A percentile compares a stretch with the other conserved stretches of the same genome.
Conservation (phyloP, 192 early-diverging fungal species). For the Mortierella hygrophila region DNA sequence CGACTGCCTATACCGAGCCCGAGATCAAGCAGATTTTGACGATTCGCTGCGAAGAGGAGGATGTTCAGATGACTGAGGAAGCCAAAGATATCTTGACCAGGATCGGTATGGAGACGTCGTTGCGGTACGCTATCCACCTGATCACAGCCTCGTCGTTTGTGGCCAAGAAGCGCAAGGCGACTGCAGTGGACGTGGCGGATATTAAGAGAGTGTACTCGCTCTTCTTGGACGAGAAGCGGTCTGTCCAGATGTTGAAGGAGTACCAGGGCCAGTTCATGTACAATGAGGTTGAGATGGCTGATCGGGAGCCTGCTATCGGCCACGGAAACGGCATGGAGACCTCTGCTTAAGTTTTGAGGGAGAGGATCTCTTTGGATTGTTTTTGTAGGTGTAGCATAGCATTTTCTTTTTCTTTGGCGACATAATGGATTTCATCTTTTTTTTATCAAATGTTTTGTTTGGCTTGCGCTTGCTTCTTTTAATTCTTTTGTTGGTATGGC, state of each 20-base stretch:
- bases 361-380: not conserved
- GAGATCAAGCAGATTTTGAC: conserved; percentile 91
- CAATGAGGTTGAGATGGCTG: conserved; percentile 69
- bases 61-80: conserved; percentile 91
- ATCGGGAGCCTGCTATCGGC: conserved; percentile 50
- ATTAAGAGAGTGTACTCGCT: conserved; percentile 94
- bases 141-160: conserved; percentile 96
- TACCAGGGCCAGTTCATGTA: conserved; percentile 97
- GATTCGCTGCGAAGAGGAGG: conserved; percentile 95
- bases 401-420: not conserved
- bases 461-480: not conserved
- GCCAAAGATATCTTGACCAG: conserved; percentile 87
- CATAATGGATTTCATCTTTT: not conserved
- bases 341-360: not conserved
- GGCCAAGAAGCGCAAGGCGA: conserved; percentile 90
- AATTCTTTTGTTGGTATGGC: not conserved
- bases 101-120: conserved; percentile 92
- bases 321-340: conserved; percentile 19
- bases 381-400: too few species aligned
- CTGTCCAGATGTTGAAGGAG: conserved; percentile 95
- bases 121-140: conserved; percentile 96
- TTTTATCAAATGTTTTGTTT: not conserved
- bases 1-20: conserved; percentile 84
- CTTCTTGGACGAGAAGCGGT: conserved; percentile 97
- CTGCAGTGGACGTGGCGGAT: conserved; percentile 93